Base-by-base conservation (phyloP, 1,284 basidiomycete species). In the Leccinum olivaceoglutinosum region DNA sequence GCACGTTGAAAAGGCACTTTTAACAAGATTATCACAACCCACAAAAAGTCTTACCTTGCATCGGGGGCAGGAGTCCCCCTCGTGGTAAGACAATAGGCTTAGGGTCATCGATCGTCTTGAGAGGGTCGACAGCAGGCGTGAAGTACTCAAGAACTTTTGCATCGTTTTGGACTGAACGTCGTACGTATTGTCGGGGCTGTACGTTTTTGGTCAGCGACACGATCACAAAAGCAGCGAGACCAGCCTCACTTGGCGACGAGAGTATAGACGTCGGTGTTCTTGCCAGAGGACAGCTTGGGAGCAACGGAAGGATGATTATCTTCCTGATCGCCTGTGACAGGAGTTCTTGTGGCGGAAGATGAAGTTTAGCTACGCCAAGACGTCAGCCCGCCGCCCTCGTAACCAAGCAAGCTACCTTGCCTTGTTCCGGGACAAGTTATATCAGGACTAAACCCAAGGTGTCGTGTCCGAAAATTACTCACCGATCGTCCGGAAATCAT, bases 391-490 rank as follows among this genome's bases (percentile, higher is more conserved):
- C 14, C 5, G 2, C 1, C 10, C 39, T 41, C 39, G 39, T 12
- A 49, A 1, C 10, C 32, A 53, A 38, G 51, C 21, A n/a, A 21
- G 21, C 18, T 14, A 2, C 59, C 78, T 32, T 65, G 90, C 90
- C 87, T 93, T 93, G 68, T 88, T 91, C 91, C 91, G 25, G 90
- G 90, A 78, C 90, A 93, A 49, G 90, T 93, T 78, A 93, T 78
- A 77, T 94, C 92, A 69, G 88, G 93, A 73, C 93, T 94, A 74
- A 96, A 93, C 93, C 92, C 95, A 98, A 62, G 96, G 94, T 18
- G 96, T 96, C 79, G 93, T 92, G 80, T 96, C 94, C 60, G 91
- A 92, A 78, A 96, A 97, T 75, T 96, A 94, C 79, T 94, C 92
- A 65, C 92, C 93, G 67, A 86, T 89, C 63, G 89, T 90, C 78